Conservation (phyloP, 768 basidiomycete genomes). For the Serendipita vermifera region DNA sequence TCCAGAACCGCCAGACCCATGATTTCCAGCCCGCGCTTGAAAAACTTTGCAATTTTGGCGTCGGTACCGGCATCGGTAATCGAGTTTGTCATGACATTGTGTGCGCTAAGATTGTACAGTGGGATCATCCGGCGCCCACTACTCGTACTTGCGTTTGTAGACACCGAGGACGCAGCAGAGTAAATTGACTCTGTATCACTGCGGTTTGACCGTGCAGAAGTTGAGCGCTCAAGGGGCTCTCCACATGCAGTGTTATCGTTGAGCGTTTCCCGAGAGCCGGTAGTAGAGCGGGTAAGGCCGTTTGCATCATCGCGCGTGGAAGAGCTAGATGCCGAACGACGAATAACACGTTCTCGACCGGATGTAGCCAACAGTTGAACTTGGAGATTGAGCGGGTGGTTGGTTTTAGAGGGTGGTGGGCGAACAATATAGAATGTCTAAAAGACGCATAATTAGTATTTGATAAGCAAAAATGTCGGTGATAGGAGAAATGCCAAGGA, state of each 20-base stretch:
- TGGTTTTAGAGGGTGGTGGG: conserved; percentile 73
- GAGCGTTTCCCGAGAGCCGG: not conserved
- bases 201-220: conserved; percentile 28
- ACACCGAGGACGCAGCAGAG: conserved; percentile 32
- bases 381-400: conserved; percentile 81
- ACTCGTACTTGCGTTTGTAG: conserved; percentile 20
- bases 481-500: too few relatives aligned
- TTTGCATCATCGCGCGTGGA: not conserved
- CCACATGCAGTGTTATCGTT: not conserved
- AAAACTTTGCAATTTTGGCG: conserved; percentile 69
- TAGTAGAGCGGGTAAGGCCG: not conserved
- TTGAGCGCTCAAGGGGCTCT: conserved; percentile 15
- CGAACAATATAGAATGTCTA: conserved; percentile 87
- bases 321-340: conserved; percentile 14
- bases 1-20: conserved; percentile 68
- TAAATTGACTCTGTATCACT: conserved; percentile 38
- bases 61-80: conserved; percentile 84
- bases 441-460: not conserved
- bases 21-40: conserved; percentile 54
- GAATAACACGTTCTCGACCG: conserved; percentile 29
- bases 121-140: conserved; percentile 60
- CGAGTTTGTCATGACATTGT: conserved; percentile 75
- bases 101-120: conserved; percentile 75
- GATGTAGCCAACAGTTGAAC: conserved; percentile 77
- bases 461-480: too few relatives aligned